Evolutionary conservation across 2,329 filamentous ascomycete species (phyloP), one percentile per base, ranked within the genome.

Genomic region (Diaporthe aspalathi): DNA sequence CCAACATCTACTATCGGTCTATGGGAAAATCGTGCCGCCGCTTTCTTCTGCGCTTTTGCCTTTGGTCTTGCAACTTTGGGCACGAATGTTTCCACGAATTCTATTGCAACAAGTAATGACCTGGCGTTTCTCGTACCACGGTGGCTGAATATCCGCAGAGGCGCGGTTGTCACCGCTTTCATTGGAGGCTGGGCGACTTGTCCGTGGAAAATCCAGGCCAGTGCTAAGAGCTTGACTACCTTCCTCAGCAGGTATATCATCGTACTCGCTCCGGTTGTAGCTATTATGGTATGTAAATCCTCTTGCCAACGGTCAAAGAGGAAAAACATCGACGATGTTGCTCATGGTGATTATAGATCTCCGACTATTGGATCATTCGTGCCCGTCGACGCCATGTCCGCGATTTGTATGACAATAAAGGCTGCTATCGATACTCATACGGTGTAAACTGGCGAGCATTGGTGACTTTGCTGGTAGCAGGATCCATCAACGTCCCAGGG

Each of bases 31-130:
- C 75, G 79, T 0, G 79, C 79, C 0, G 79, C 78, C 0, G 76
- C 78, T 32, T 81, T 80, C 74, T 72, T 74, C 47, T 76, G 75
- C 17, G 79, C 74, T 4, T 32, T 73, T 32, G 73, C 76, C 38
- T 80, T 77, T 74, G 73, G 89, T 14, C 84, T 89, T 0, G 83
- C 78, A 3, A 74, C 74, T 4, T 71, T 81, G 71, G 54, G 71
- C 74, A 43, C 76, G 76, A 52, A 78, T 77, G 27, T 80, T 76
- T 71, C 76, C 73, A 57, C 76, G 75, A 80, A 82, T 56, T 89
- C 88, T 78, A 82, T 88, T 74, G 86, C 88, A 0, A 79, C 84
- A 1, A 82, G 84, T 70, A 85, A 86, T 38, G 80, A 84, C 2
- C 83, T 79, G 27, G 79, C 79, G 3, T 77, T 76, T 5, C 67